Evolutionary conservation across 768 basidiomycete species (phyloP), one percentile per base, ranked within the genome.

Genomic region (Russula ochroleuca): DNA sequence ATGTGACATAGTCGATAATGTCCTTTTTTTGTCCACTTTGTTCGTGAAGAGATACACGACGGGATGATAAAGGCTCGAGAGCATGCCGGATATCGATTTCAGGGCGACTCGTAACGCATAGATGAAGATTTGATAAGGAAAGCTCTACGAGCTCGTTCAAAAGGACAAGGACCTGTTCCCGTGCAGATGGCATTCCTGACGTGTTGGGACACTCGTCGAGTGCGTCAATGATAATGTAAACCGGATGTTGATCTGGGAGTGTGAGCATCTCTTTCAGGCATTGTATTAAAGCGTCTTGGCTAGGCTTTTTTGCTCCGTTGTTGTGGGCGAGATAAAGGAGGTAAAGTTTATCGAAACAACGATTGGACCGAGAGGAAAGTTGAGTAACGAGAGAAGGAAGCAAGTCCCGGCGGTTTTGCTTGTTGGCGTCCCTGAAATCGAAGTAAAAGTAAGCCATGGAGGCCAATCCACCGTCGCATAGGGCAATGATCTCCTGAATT

Each of bases 1-100:
- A 57, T 1, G 15, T 31, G 1, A 57, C 19, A 57, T 57, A 57
- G 19, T 43, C 7, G 19, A 57, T 10, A 5, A 57, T 57, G 14
- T 57, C 41, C 5, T 45, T 3, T 31, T 33, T 57, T 45, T 57
- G 55, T 45, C 55, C 55, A 57, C 19, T 57, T 57, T 57, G 41
- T 2, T 57, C 28, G 10, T 57, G 55, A 13, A 56, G 55, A 2
- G 55, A 56, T 6, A 56, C 28, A 5, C 17, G 40, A 17, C 5
- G 11, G 1, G 55, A 31, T 31, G 55, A 43, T 17, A 43, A 31
- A 7, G 40, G 55, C 10, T 56, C 55, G 11, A 56, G 55, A 8
- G 28, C 17, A 13, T 19, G 19, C 41, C 40, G 17, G 15, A 56
- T 56, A n/a, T 56, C 55, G 11, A 56, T 31, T 7, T 56, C 55